Percentiles rank a stretch among this genome's conserved stretches.
These are phyloP conservation scores for Fusarium pseudograminearum DNA, from an alignment of 2,329 filamentous ascomycete genomes.

Conservation along the genomic window DNA sequence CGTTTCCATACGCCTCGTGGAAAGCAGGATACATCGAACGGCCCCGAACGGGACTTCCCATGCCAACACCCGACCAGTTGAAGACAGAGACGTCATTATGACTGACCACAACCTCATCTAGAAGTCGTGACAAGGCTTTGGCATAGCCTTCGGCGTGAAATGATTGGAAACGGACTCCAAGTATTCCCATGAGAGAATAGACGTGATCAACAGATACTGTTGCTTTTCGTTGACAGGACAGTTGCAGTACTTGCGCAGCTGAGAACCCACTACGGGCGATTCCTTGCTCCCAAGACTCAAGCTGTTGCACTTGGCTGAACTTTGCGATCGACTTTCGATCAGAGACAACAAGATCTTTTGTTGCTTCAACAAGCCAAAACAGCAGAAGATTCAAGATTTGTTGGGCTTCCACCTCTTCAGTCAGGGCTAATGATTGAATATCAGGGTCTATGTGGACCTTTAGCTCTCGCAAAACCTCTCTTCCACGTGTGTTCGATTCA, in stretches of 20 bases:
- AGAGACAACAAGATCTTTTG: neutral
- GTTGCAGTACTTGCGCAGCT: neutral
- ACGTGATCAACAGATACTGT: slow-evolving; percentile 7
- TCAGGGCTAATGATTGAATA: accelerated
- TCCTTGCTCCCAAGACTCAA: neutral
- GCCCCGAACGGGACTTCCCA: slow-evolving; percentile 9
- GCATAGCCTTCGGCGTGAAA: slow-evolving; percentile 8
- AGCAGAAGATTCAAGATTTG: neutral
- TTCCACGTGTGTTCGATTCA: accelerated
- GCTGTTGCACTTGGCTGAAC: slow-evolving; percentile 1
- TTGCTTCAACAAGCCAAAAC: neutral
- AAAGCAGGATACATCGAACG: slow-evolving; percentile 9
- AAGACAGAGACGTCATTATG: slow-evolving; percentile 10
- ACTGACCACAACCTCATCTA: neutral
- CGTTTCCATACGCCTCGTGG: neutral
- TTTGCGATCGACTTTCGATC: neutral
- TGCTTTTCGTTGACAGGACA: neutral
- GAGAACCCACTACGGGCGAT: neutral
- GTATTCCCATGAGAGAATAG: slow-evolving; percentile 9
- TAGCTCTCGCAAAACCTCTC: neutral
- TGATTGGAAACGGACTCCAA: neutral
- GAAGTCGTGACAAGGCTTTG: neutral
- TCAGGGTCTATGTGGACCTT: neutral
- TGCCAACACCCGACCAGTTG: neutral
- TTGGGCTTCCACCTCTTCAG: neutral